Evolutionary conservation across 495 filamentous ascomycete species (phyloP), one percentile per base, ranked within the genome.

Genomic region (Geoglossum glabrum): DNA sequence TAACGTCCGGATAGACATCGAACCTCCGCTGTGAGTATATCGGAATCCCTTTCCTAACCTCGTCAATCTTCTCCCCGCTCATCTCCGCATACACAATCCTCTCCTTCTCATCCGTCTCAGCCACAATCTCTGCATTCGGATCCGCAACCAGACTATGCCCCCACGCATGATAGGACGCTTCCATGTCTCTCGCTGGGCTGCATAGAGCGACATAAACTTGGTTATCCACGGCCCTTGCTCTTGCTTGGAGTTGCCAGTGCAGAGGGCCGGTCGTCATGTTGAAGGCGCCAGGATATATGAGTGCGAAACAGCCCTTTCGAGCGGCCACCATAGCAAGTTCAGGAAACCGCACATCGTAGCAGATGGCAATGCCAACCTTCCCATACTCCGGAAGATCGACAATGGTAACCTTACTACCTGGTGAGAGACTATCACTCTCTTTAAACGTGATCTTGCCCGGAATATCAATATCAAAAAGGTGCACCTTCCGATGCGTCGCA

Each of bases 391-490:
- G 85, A 5, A 94, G 70, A 54, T 93, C 84, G 23, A 97, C 71
- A 0, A 96, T 66, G 0, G 90, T 93, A 45, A 94, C 62, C 61
- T 83, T 79, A 68, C 87, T 80, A 0, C 92, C 92, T 0, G 92
- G 84, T 0, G 76, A 82, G 21, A 99, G 75, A 8, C 95, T 87
- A 51, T 95, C 88, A 55, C 80, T 86, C 70, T 99, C 92, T 59
- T 78, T 79, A 73, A 99, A 99, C 15, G 66, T 82, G 67, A 99
- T 95, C 68, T 87, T 86, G 30, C 87, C 90, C 4, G 92, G 92
- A 64, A 99, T 99, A 67, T 90, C 84, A 64, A 99, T 99, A 72
- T 99, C 92, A 72, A 99, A 99, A n/a, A 99, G 76, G 67, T 99
- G 92, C 21, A 92, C 79, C 69, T 99, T 99, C 60, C 92, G 80